Evolutionary conservation across 805 yeast genomes (phyloP), one percentile per base, ranked within the genome.

Genomic region (Kodamaea laetipori): DNA sequence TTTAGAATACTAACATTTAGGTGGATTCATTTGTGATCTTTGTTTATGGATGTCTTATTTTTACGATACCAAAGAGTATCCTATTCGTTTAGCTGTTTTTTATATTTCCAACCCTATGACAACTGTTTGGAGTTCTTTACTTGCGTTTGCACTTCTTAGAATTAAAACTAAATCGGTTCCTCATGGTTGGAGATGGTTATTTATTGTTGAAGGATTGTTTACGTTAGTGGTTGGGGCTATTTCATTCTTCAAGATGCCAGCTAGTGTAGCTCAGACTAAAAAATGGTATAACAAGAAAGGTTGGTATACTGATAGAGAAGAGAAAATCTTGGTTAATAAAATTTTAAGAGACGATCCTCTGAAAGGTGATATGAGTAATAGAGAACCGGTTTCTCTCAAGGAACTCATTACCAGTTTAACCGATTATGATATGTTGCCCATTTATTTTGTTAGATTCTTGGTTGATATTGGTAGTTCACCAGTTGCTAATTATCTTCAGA

Each of bases 21-120:
- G 62, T 2, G n/a, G n/a, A n/a, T 57, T 58, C 24, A 82, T 84
- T 43, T 82, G 85, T 28, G 88, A 82, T 52, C 62, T 77, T 25
- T 73, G 78, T 43, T 62, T 82, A 35, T 84, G 84, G 80, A 64
- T 84, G 58, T 75, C 84, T 2, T 84, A 82, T 59, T 84, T 82
- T 62, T 84, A 77, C 64, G 82, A 79, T 6, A 56, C 76, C 25
- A 59, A 67, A 19, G 89, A 84, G 59, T 66, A 83, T 13, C 71
- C 85, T 1, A 58, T 80, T 19, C 65, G 89, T 42, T 63, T 82
- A 21, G 75, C 85, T 0, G 72, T 71, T 52, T 82, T 83, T 56
- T 83, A 83, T 74, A 71, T 78, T 17, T 72, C 84, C 2, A 66
- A 74, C 45, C 75, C 82, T 1, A 45, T 72, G 19, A 74, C 82